phyloP scores from a whole-genome alignment of 345 rosid species.

The Eucalyptus erythrocorys region DNA sequence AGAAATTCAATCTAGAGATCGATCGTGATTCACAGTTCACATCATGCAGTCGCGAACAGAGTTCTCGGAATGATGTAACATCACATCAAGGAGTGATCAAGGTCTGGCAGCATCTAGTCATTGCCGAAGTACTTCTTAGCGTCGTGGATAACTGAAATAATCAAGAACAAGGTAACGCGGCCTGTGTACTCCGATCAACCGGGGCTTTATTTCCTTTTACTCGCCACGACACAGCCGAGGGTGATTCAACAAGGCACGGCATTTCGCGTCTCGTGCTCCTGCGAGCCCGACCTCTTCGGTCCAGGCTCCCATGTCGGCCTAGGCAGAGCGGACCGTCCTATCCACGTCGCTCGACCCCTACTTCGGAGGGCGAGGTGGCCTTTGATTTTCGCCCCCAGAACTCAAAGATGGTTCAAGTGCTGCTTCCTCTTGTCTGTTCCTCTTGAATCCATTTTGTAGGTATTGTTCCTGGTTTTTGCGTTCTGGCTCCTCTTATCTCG shows the following conservation, averaged over 20 bases:
- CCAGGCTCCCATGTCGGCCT: neutral
- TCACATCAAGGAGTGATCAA: neutral
- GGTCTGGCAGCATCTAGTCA: neutral
- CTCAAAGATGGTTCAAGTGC: neutral
- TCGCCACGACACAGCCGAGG: neutral
- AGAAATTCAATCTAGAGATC: neutral
- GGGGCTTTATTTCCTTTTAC: neutral
- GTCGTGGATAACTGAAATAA: neutral
- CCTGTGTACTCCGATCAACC: neutral
- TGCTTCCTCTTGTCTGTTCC: neutral
- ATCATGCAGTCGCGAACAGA: neutral
- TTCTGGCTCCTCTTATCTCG: neutral
- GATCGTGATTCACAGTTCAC: neutral
- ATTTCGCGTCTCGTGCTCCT: neutral
- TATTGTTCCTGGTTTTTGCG: neutral
- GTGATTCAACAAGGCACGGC: neutral
- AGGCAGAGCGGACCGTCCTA: neutral
- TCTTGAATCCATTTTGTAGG: neutral
- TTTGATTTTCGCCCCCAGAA: neutral
- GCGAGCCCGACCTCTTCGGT: neutral
- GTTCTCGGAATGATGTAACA: neutral
- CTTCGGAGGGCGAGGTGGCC: neutral
- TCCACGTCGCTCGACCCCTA: neutral
- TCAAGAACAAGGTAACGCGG: neutral
- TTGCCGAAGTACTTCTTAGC: neutral